These are phyloP conservation scores for Proliferodiscus dingleyae DNA, from an alignment of 2,329 filamentous ascomycete genomes.

Conservation along the genomic window DNA sequence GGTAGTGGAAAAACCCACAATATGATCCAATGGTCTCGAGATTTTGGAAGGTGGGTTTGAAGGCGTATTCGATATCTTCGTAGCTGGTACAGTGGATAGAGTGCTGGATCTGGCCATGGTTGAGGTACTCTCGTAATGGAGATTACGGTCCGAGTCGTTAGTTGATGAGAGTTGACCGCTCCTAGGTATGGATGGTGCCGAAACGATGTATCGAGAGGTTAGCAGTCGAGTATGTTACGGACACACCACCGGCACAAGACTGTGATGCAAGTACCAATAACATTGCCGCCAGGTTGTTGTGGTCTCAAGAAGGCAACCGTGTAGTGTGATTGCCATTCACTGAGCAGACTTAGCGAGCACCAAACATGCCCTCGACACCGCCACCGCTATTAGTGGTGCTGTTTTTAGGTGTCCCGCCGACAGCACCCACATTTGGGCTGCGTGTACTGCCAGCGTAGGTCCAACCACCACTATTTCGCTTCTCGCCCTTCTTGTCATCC, in stretches of 20 bases:
- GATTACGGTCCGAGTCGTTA: not conserved
- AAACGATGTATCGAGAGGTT: not conserved
- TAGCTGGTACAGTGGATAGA: too few species aligned
- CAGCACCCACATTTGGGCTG: constrained; percentile 21
- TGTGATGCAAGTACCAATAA: too few species aligned
- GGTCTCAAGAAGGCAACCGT: too few species aligned
- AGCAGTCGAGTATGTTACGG: too few species aligned
- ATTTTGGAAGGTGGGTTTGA: too few species aligned
- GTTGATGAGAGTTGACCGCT: not conserved
- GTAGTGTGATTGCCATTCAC: too few species aligned
- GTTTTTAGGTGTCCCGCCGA: constrained; percentile 16
- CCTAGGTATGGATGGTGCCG: not conserved
- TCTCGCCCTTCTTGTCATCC: constrained; percentile 42
- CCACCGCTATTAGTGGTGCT: constrained; percentile 14
- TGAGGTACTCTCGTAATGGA: not conserved
- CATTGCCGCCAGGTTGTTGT: not conserved
- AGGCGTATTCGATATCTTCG: too few species aligned
- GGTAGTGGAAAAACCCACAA: too few species aligned
- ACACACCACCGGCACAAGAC: too few species aligned
- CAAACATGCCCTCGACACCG: constrained; percentile 11
- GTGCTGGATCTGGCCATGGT: not conserved
- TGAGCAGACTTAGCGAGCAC: constrained; percentile 5
- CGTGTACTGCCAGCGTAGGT: constrained; percentile 20
- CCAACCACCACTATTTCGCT: constrained; percentile 31
- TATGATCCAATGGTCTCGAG: too few species aligned